These are phyloP conservation scores for Ambrosiella xylebori DNA, from an alignment of 2,329 filamentous ascomycete species.

Conservation along the genomic window DNA sequence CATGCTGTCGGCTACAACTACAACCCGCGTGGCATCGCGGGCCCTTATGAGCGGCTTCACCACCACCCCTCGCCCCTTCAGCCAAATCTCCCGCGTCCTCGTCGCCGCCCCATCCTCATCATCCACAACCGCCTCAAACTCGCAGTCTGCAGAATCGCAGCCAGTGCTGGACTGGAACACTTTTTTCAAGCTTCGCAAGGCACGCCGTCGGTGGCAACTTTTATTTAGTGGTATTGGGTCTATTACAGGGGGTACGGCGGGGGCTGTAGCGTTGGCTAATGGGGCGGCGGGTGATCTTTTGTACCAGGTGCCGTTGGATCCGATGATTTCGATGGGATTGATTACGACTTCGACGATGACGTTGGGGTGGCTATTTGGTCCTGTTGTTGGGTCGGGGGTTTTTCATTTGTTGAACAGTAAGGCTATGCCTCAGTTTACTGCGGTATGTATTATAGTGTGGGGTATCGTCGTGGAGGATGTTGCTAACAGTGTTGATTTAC, in stretches of 20 bases:
- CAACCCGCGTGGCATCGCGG: too few relatives aligned
- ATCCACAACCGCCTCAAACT: constrained; percentile 15
- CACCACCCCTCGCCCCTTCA: too few relatives aligned
- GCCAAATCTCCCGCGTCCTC: constrained; percentile 4
- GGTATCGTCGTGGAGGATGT: too few relatives aligned
- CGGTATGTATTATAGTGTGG: constrained; percentile 29
- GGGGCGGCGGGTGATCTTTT: constrained; percentile 56
- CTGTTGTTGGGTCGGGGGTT: constrained; percentile 59
- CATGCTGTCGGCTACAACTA: too few relatives aligned
- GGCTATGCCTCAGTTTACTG: constrained; percentile 50
- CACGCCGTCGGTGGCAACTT: constrained; percentile 68
- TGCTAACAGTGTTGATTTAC: constrained; percentile 4
- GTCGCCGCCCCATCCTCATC: constrained; percentile 11
- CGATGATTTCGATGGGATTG: constrained; percentile 68
- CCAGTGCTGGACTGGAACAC: constrained; percentile 64
- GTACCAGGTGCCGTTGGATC: constrained; percentile 65
- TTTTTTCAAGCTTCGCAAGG: constrained; percentile 80
- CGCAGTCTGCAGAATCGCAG: too few relatives aligned
- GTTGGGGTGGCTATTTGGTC: constrained; percentile 78
- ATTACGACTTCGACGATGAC: constrained; percentile 60
- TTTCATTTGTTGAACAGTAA: constrained; percentile 59
- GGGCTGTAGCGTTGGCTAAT: constrained; percentile 49
- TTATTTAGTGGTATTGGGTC: constrained; percentile 55
- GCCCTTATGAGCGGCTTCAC: too few relatives aligned
- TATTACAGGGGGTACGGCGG: constrained; percentile 40